A percentile compares a stretch with the other conserved stretches of the same genome.
phyloP scores from a whole-genome alignment of 78 protist species.

The Monocercomonoides exilis region DNA sequence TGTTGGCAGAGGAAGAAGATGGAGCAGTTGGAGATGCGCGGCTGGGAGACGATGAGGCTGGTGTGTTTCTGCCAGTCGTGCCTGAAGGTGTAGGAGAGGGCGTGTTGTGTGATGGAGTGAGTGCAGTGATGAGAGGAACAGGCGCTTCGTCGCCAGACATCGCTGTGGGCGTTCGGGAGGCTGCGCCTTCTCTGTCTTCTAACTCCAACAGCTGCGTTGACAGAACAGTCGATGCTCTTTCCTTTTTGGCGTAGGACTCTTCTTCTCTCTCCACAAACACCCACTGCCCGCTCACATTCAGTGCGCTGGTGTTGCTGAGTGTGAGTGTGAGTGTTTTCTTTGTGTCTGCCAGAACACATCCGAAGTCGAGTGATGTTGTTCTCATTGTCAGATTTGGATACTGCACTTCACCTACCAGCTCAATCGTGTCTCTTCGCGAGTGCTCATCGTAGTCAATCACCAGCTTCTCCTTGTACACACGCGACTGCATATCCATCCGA shows the following conservation, averaged over 20 bases:
- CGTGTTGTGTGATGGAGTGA: too few relatives aligned
- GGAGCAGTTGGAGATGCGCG: not conserved
- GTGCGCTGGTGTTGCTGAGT: slow-evolving; percentile 30
- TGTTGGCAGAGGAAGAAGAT: not conserved
- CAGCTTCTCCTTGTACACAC: not conserved
- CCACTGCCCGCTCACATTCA: slow-evolving; percentile 36
- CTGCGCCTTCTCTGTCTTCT: not conserved
- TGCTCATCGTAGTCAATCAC: slow-evolving; percentile 33
- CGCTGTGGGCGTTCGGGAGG: not conserved
- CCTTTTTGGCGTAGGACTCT: too few relatives aligned
- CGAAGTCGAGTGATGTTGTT: not conserved
- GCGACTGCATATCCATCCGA: not conserved
- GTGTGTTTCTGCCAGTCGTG: not conserved
- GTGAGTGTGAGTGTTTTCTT: not conserved
- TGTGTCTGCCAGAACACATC: slow-evolving; percentile 44
- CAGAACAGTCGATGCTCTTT: not conserved
- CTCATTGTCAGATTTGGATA: slow-evolving; percentile 52
- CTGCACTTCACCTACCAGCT: slow-evolving; percentile 27
- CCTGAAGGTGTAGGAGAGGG: not conserved
- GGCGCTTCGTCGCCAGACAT: not conserved
- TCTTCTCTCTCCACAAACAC: slow-evolving; percentile 11
- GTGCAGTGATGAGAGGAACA: not conserved
- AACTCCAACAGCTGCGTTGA: not conserved
- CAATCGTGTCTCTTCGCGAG: slow-evolving; percentile 37
- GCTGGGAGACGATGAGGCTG: not conserved